Conservation (phyloP, 495 filamentous ascomycete genomes). For the Pyrenula aspistea region DNA sequence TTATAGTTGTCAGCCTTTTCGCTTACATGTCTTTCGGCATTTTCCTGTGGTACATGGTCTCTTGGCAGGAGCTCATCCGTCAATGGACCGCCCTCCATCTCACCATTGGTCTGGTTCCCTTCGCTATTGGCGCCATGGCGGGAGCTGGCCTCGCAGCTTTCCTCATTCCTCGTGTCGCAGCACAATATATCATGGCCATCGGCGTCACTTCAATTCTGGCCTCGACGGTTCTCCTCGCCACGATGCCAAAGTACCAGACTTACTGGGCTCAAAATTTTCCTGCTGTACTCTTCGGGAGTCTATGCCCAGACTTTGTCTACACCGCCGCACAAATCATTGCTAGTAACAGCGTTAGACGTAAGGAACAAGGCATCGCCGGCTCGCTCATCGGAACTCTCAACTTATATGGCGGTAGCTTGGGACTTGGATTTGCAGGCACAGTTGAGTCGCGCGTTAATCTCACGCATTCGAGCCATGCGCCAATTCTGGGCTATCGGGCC, state of each 20-base stretch:
- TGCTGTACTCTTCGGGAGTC: slow-evolving; percentile 27
- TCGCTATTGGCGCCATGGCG: slow-evolving; percentile 24
- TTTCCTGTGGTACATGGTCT: slow-evolving; percentile 34
- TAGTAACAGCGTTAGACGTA: slow-evolving; percentile 34
- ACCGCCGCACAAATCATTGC: slow-evolving; percentile 42
- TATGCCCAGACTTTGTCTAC: slow-evolving; percentile 39
- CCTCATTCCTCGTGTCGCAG: slow-evolving; percentile 32
- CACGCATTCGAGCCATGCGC: slow-evolving; percentile 3
- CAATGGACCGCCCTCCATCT: slow-evolving; percentile 30
- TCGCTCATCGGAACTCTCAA: slow-evolving; percentile 33
- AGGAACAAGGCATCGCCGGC: slow-evolving; percentile 37
- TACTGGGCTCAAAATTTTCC: slow-evolving; percentile 43
- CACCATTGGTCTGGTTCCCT: slow-evolving; percentile 29
- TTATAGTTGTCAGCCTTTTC: slow-evolving; percentile 36
- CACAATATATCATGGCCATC: slow-evolving; percentile 39
- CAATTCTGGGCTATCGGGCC: slow-evolving; percentile 22
- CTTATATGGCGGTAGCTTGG: slow-evolving; percentile 34
- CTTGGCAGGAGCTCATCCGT: slow-evolving; percentile 33
- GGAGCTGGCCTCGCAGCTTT: slow-evolving; percentile 33
- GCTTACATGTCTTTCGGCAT: slow-evolving; percentile 40
- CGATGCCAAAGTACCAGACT: slow-evolving; percentile 32
- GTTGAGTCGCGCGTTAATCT: slow-evolving; percentile 25
- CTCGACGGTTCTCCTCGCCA: slow-evolving; percentile 29
- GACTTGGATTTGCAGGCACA: slow-evolving; percentile 37
- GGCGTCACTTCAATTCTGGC: slow-evolving; percentile 26